A percentile compares a stretch with the other conserved stretches of the same genome.
Conservation (phyloP, 2,329 filamentous ascomycete genomes). For the Colletotrichum karsti region DNA sequence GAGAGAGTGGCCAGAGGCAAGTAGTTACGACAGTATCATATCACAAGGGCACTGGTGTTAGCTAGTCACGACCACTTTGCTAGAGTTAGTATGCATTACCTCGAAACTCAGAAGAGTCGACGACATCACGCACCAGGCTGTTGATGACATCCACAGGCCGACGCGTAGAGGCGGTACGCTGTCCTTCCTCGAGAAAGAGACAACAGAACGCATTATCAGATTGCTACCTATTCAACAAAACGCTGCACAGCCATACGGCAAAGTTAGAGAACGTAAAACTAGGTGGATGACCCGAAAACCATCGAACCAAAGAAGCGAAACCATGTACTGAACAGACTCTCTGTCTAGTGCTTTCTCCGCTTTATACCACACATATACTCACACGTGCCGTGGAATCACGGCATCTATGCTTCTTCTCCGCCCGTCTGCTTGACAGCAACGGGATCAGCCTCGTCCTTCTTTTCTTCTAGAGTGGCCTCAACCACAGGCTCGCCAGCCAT, state of each 20-base stretch:
- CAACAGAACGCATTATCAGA: constrained; percentile 28
- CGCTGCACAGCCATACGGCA: constrained; percentile 19
- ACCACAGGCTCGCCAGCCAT: constrained; percentile 54
- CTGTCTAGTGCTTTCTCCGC: constrained; percentile 26
- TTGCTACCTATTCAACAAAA: constrained; percentile 29
- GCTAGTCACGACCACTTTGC: too few species aligned
- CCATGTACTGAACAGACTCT: not conserved
- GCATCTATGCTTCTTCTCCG: constrained; percentile 20
- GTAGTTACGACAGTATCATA: too few species aligned
- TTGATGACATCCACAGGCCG: constrained; percentile 24
- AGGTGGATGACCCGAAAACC: constrained; percentile 21
- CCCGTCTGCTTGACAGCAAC: constrained; percentile 42
- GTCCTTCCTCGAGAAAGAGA: constrained; percentile 28
- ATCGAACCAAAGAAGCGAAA: constrained; percentile 9
- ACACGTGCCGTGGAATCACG: not conserved
- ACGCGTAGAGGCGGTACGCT: constrained; percentile 26
- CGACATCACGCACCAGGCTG: constrained; percentile 26
- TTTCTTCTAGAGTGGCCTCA: constrained; percentile 46
- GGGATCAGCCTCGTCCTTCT: constrained; percentile 44
- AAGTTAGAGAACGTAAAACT: constrained; percentile 26
- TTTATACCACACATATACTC: constrained; percentile 11
- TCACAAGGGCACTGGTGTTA: too few species aligned
- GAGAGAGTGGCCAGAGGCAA: too few species aligned
- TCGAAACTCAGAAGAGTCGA: not conserved
- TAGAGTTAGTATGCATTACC: too few species aligned